Percentiles rank a stretch among this genome's conserved stretches.
These are phyloP conservation scores for Neospermospora avenae DNA, from an alignment of 2,329 filamentous ascomycete genomes.

Conservation along the genomic window DNA sequence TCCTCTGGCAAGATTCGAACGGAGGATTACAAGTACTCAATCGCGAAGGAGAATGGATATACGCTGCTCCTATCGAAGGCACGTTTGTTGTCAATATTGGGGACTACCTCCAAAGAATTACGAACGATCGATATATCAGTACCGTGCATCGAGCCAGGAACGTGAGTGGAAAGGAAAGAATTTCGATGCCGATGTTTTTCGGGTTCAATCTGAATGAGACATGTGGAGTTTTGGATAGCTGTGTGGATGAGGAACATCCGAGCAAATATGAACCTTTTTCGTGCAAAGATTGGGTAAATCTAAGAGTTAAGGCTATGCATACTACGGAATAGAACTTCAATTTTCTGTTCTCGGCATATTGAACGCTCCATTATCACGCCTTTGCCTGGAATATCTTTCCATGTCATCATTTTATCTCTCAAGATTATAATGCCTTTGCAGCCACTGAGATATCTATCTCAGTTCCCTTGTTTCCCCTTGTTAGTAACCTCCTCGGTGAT, in stretches of 20 bases:
- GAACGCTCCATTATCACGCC: neutral
- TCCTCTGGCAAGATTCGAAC: conserved; percentile 44
- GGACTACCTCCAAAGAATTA: conserved; percentile 70
- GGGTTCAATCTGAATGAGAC: conserved; percentile 12
- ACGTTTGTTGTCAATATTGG: conserved; percentile 46
- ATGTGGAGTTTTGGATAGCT: conserved; percentile 7
- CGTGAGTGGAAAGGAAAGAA: conserved; percentile 10
- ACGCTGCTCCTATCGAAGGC: conserved; percentile 40
- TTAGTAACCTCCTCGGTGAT: conserved; percentile 5
- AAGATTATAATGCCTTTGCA: neutral
- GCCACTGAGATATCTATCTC: conserved; percentile 3
- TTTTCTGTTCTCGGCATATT: neutral
- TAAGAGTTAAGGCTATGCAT: conserved; percentile 13
- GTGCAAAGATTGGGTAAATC: conserved; percentile 12
- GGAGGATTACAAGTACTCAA: conserved; percentile 46
- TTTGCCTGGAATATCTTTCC: neutral
- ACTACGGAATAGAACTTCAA: conserved; percentile 3
- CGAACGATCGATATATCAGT: conserved; percentile 71
- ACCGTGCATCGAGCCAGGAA: conserved; percentile 66
- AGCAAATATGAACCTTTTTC: conserved; percentile 12
- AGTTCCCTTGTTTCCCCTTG: neutral
- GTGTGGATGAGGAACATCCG: conserved; percentile 12
- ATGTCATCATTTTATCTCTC: neutral
- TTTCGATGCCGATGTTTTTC: conserved; percentile 12
- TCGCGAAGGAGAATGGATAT: conserved; percentile 41